A percentile compares a stretch with the other conserved stretches of the same genome.
Conservation (phyloP, 495 filamentous ascomycete genomes). For the Penicillium arizonense region DNA sequence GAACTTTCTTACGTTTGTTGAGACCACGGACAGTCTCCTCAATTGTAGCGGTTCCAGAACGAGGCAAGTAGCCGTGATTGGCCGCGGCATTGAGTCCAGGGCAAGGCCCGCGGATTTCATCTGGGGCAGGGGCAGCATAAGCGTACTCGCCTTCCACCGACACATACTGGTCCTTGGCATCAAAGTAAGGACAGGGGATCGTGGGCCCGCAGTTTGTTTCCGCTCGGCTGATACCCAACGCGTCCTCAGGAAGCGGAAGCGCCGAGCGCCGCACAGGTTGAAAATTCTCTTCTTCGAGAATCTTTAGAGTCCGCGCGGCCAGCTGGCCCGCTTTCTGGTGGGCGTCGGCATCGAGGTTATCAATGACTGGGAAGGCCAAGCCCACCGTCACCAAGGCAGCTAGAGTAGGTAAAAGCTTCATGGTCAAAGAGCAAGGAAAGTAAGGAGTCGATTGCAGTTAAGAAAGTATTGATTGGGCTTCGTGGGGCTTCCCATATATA, state of each 20-base stretch:
- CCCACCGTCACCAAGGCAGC: background rate
- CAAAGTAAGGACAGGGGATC: background rate
- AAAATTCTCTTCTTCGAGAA: background rate
- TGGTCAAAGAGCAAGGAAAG: background rate
- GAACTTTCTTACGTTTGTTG: conserved; percentile 1
- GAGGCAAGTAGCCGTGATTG: conserved; percentile 56
- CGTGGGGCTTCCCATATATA: too few relatives aligned
- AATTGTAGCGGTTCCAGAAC: conserved; percentile 11
- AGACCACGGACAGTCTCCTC: conserved; percentile 7
- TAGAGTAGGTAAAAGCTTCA: conserved; percentile 4
- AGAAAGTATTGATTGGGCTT: too few relatives aligned
- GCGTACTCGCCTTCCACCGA: conserved; percentile 9
- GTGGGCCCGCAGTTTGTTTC: conserved; percentile 11
- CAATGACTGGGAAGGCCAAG: conserved; percentile 7
- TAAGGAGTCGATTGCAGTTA: too few relatives aligned
- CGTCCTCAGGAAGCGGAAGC: conserved; percentile 6
- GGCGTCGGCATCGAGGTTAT: background rate
- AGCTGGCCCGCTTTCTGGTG: background rate
- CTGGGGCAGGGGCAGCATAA: conserved; percentile 6
- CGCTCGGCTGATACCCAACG: conserved; percentile 7
- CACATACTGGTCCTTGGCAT: conserved; percentile 5
- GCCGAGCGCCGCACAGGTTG: background rate
- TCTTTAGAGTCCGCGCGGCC: conserved; percentile 6
- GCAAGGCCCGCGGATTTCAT: conserved; percentile 25
- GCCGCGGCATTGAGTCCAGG: conserved; percentile 55